phyloP scores from a whole-genome alignment of 305 asterid genomes.

The Fraxinus sp. region DNA sequence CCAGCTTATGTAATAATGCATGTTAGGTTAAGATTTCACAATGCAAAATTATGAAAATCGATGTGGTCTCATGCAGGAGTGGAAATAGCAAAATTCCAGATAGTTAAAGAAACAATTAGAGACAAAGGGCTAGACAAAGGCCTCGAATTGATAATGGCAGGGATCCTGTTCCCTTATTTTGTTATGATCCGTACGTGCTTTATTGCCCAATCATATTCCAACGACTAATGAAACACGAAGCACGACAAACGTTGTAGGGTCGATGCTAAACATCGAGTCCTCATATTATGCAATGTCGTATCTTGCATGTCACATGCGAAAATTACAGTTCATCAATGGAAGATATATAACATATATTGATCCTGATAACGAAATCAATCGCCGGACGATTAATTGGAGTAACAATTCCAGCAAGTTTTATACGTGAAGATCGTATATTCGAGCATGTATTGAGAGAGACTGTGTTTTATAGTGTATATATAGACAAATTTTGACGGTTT shows the following conservation, averaged over 20 bases:
- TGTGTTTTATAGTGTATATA: neutral
- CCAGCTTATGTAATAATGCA: neutral
- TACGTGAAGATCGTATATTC: neutral
- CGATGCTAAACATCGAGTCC: constrained; percentile 41
- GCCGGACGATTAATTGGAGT: neutral
- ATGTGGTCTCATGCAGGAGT: neutral
- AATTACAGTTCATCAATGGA: neutral
- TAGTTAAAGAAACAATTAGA: constrained; percentile 27
- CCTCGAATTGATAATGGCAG: constrained; percentile 43
- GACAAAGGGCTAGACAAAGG: constrained; percentile 45
- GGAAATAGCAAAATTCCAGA: neutral
- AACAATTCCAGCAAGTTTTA: neutral
- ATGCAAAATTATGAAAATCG: neutral
- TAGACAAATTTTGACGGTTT: neutral
- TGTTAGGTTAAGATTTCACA: neutral
- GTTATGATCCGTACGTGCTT: constrained; percentile 42
- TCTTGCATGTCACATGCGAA: constrained; percentile 31
- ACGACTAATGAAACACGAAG: constrained; percentile 38
- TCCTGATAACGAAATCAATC: neutral
- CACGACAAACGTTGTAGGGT: constrained; percentile 54
- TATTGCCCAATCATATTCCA: constrained; percentile 52
- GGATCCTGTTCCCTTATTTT: constrained; percentile 51
- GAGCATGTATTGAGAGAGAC: neutral
- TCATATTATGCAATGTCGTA: constrained; percentile 42
- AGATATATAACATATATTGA: neutral